phyloP scores from a whole-genome alignment of 805 yeast genomes.

The Groenewaldozyma tartarivorans region DNA sequence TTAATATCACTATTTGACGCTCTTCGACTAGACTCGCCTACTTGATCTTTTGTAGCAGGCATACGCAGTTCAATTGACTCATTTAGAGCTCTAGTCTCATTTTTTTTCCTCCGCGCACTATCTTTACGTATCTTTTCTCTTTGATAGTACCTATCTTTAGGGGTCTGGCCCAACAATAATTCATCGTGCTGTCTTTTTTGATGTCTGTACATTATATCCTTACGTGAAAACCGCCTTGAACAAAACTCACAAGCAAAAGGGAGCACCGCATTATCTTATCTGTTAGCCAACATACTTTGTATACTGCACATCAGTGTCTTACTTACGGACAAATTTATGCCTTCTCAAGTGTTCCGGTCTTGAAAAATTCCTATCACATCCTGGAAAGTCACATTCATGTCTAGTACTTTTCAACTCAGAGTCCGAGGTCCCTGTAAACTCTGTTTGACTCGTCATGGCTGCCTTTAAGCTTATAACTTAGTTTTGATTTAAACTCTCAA shows the following conservation, averaged over 20 bases:
- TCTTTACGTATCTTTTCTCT: not conserved
- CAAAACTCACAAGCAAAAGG: constrained; percentile 12
- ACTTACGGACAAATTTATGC: constrained; percentile 15
- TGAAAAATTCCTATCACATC: constrained; percentile 14
- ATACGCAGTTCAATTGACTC: not conserved
- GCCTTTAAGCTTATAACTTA: no score
- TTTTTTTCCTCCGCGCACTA: not conserved
- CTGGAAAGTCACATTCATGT: constrained; percentile 4
- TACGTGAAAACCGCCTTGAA: constrained; percentile 11
- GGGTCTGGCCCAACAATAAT: no score
- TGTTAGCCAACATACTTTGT: not conserved
- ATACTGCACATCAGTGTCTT: no score
- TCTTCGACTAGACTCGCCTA: not conserved
- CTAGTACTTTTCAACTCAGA: constrained; percentile 2
- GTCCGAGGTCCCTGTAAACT: not conserved
- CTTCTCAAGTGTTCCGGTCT: constrained; percentile 17
- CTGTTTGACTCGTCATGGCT: not conserved
- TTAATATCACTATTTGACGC: not conserved
- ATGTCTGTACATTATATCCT: constrained; percentile 16
- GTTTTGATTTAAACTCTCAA: no score
- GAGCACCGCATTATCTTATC: not conserved
- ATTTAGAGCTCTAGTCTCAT: not conserved
- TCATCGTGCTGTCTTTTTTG: constrained; percentile 11
- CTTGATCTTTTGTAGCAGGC: no score
- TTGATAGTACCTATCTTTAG: not conserved